A percentile compares a stretch with the other conserved stretches of the same genome.
These are phyloP conservation scores for Pythium brachiatum DNA, from an alignment of 352 stramenopile genomes.

Conservation along the genomic window DNA sequence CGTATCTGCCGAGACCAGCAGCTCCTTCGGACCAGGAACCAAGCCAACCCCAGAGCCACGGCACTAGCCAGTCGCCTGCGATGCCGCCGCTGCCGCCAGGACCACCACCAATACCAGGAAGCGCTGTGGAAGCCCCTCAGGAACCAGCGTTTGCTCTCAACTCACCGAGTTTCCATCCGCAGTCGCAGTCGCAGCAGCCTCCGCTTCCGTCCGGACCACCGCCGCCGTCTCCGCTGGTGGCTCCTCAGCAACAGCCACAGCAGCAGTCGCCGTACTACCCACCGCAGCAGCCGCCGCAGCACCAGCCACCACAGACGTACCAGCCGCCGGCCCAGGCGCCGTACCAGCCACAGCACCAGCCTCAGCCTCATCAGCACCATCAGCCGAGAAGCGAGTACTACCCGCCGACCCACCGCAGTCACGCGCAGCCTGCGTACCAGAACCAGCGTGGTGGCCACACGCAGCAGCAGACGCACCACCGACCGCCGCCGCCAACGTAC, in stretches of 20 bases:
- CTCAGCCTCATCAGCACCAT: slow-evolving; percentile 28
- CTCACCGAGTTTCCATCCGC: slow-evolving; percentile 10
- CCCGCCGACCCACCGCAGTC: slow-evolving; percentile 16
- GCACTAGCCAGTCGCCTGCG: not conserved
- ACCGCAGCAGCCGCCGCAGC: slow-evolving; percentile 7
- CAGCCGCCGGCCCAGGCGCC: slow-evolving; percentile 9
- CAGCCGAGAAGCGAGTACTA: slow-evolving; percentile 23
- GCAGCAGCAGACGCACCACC: slow-evolving; percentile 7
- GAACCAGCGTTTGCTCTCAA: slow-evolving; percentile 5
- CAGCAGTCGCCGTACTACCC: slow-evolving; percentile 12
- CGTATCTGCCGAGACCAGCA: slow-evolving; percentile 17
- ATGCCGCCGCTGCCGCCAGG: slow-evolving; percentile 16
- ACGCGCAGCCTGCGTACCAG: not conserved
- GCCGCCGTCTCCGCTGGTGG: slow-evolving; percentile 12
- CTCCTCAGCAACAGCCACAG: slow-evolving; percentile 13
- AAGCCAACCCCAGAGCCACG: not conserved
- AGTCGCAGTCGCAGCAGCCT: slow-evolving; percentile 5
- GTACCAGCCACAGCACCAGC: slow-evolving; percentile 29
- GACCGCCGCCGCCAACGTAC: slow-evolving; percentile 53
- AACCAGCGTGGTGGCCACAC: not conserved
- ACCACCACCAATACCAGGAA: slow-evolving; percentile 11
- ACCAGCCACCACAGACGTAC: slow-evolving; percentile 8
- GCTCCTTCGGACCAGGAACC: not conserved
- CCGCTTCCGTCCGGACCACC: slow-evolving; percentile 13
- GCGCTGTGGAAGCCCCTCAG: not conserved